Percentiles rank a stretch among this genome's conserved stretches.
Evolutionary conservation across 371 early-diverging fungal genomes (phyloP).

Genomic region (Mortierella sp.): DNA sequence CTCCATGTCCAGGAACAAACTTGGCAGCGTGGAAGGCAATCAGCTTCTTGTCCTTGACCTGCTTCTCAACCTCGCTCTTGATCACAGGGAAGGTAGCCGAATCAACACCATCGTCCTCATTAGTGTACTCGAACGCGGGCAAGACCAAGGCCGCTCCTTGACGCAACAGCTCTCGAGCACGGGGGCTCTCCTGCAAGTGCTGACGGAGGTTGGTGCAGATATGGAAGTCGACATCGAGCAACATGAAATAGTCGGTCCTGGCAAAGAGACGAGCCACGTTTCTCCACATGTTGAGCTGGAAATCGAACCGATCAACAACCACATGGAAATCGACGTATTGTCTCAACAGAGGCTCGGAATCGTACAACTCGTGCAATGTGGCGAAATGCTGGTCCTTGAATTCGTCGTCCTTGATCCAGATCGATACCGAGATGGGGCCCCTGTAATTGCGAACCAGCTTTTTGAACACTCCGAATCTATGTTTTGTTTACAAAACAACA

Average conservation of each 20-base stretch:
- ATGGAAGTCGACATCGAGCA: conserved; percentile 74
- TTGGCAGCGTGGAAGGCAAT: conserved; percentile 73
- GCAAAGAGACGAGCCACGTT: conserved; percentile 76
- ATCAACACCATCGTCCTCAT: conserved; percentile 68
- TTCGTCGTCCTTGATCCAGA: conserved; percentile 72
- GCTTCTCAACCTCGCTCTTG: conserved; percentile 59
- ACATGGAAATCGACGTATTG: conserved; percentile 71
- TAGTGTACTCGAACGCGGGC: conserved; percentile 72
- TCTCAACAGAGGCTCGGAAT: conserved; percentile 64
- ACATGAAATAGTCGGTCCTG: conserved; percentile 69
- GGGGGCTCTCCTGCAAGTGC: conserved; percentile 57
- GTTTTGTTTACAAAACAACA: background rate
- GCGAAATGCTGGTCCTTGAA: conserved; percentile 57
- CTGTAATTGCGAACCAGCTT: conserved; percentile 72
- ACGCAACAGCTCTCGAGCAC: conserved; percentile 63
- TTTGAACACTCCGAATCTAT: conserved; percentile 67
- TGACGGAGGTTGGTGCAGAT: conserved; percentile 70
- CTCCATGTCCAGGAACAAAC: conserved; percentile 66
- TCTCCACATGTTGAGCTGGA: conserved; percentile 78
- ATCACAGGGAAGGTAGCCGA: conserved; percentile 62
- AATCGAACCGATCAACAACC: conserved; percentile 70
- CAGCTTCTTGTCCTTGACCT: conserved; percentile 63
- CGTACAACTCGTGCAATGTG: conserved; percentile 65
- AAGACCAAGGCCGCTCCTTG: conserved; percentile 67
- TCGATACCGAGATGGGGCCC: conserved; percentile 77